phyloP scores from a whole-genome alignment of 257 asterid species.

The Ajuga chamaepitys region DNA sequence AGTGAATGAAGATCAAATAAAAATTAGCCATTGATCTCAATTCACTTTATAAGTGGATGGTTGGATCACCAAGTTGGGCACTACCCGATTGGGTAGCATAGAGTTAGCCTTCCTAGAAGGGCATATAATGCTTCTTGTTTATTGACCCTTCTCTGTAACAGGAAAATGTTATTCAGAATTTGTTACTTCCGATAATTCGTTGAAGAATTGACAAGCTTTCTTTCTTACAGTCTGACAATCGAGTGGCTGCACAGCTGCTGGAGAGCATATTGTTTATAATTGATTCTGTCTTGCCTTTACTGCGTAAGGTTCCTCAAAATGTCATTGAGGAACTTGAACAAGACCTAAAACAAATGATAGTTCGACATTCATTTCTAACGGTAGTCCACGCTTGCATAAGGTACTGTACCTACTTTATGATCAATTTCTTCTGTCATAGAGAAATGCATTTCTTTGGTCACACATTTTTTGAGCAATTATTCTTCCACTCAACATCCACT shows the following conservation, averaged over 20 bases:
- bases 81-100: too few relatives aligned
- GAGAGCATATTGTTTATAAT: conserved; percentile 92
- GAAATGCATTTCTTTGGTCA: conserved; percentile 3
- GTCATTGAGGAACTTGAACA: conserved; percentile 88
- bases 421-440: conserved; percentile 3
- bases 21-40: too few relatives aligned
- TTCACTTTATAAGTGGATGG: too few relatives aligned
- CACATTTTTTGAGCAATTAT: too few relatives aligned
- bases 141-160: conserved; percentile 6
- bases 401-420: conserved; percentile 36
- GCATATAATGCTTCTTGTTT: conserved; percentile 4
- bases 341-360: conserved; percentile 96
- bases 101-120: conserved; percentile 13
- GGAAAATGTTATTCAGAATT: conserved; percentile 4
- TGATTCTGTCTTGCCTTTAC: conserved; percentile 82
- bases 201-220: conserved; percentile 9
- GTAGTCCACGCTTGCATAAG: conserved; percentile 98
- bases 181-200: neutral
- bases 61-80: too few relatives aligned
- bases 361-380: conserved; percentile 91
- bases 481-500: conserved; percentile 4
- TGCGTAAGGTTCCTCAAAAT: conserved; percentile 78
- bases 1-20: too few relatives aligned
- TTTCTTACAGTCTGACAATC: conserved; percentile 70
- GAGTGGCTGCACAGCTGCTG: conserved; percentile 79